These are phyloP conservation scores for Malus hybrid DNA, from an alignment of 331 rosid genomes.

Conservation along the genomic window DNA sequence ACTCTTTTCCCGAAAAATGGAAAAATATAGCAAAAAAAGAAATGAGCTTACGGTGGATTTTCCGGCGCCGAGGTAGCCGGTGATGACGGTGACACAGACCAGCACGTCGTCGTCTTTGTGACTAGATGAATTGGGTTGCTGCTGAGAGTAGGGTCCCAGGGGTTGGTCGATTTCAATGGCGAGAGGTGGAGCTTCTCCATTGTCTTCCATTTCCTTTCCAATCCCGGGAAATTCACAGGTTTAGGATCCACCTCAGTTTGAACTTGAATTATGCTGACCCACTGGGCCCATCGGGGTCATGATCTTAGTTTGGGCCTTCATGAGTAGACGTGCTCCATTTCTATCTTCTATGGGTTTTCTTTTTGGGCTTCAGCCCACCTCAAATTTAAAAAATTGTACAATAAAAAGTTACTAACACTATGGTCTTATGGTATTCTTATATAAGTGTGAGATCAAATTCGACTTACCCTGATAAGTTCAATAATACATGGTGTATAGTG, in stretches of 20 bases:
- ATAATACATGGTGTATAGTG: too few relatives aligned
- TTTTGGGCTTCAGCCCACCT: not conserved
- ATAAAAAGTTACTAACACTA: too few relatives aligned
- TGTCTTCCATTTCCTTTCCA: slow-evolving; percentile 49
- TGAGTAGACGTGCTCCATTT: not conserved
- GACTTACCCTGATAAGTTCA: too few relatives aligned
- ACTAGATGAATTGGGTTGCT: not conserved
- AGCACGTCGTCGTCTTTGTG: slow-evolving; percentile 21
- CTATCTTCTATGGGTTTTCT: not conserved
- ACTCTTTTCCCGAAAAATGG: not conserved
- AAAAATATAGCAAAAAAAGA: not conserved
- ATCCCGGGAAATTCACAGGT: not conserved
- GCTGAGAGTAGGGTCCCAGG: slow-evolving; percentile 15
- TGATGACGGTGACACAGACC: slow-evolving; percentile 87
- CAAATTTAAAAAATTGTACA: not conserved
- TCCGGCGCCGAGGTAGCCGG: slow-evolving; percentile 96
- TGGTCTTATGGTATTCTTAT: too few relatives aligned
- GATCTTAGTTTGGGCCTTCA: not conserved
- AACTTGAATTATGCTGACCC: not conserved
- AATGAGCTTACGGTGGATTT: slow-evolving; percentile 67
- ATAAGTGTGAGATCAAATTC: too few relatives aligned
- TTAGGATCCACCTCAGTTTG: not conserved
- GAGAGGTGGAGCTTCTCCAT: slow-evolving; percentile 70
- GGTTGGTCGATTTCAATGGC: slow-evolving; percentile 55
- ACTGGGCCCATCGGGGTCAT: not conserved